phyloP scores from a whole-genome alignment of 176 grass and related monocot genomes.

The Poa pratensis region DNA sequence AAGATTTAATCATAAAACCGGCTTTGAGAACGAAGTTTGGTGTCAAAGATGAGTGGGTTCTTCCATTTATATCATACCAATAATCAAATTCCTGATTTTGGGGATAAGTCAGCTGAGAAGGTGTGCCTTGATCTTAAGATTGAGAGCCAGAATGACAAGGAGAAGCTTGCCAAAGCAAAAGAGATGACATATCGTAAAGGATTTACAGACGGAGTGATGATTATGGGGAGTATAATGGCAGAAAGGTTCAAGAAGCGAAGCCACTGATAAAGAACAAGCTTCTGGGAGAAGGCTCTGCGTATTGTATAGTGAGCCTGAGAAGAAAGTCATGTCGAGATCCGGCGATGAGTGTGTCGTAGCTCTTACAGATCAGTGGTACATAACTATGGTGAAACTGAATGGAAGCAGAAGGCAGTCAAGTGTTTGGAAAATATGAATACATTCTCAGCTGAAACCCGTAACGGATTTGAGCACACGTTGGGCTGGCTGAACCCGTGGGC shows the following conservation, averaged over 20 bases:
- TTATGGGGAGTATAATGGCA: constrained; percentile 65
- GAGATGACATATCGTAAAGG: constrained; percentile 73
- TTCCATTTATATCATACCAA: constrained; percentile 61
- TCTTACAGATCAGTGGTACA: constrained; percentile 77
- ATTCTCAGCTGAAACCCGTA: constrained; percentile 59
- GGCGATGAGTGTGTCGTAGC: constrained; percentile 84
- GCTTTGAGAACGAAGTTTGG: constrained; percentile 64
- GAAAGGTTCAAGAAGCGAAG: constrained; percentile 72
- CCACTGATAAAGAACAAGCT: constrained; percentile 67
- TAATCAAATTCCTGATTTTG: constrained; percentile 84
- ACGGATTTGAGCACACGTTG: constrained; percentile 73
- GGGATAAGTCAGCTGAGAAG: constrained; percentile 69
- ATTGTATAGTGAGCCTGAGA: constrained; percentile 71
- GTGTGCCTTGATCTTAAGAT: constrained; percentile 71
- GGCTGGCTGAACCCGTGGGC: constrained; percentile 81
- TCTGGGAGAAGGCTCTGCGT: constrained; percentile 59
- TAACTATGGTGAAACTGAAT: constrained; percentile 78
- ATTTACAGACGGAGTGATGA: constrained; percentile 75
- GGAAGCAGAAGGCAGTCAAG: constrained; percentile 61
- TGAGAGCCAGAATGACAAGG: constrained; percentile 75
- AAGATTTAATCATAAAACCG: constrained; percentile 65
- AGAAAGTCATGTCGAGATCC: constrained; percentile 84
- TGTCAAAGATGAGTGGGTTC: constrained; percentile 78
- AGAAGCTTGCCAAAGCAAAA: constrained; percentile 77
- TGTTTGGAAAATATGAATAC: constrained; percentile 72